Evolutionary conservation across 2,329 filamentous ascomycete species (phyloP).

Genomic region (Diaporthe sp.): DNA sequence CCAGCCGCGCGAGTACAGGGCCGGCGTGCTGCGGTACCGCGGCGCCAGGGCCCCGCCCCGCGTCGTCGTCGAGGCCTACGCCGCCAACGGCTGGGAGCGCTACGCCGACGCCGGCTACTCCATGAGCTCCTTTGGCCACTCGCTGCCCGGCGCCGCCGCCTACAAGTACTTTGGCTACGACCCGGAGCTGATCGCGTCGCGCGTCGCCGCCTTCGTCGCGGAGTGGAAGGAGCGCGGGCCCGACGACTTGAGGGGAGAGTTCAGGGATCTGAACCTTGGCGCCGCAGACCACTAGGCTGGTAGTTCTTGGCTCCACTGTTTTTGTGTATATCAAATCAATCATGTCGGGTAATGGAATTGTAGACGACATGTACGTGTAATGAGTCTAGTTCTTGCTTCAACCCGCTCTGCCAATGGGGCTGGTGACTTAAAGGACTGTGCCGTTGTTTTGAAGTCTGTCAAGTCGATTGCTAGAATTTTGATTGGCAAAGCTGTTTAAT

Average conservation of each 20-base stretch:
- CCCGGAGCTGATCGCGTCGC: conserved; percentile 54
- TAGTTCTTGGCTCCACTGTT: not conserved
- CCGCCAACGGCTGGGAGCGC: conserved; percentile 67
- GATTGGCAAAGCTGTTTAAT: not conserved
- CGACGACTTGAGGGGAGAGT: conserved; percentile 20
- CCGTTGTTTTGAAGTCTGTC: not conserved
- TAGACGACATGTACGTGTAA: not conserved
- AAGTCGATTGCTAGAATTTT: not conserved
- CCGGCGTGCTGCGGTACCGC: conserved; percentile 56
- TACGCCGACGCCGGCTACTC: conserved; percentile 66
- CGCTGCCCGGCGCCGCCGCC: conserved; percentile 62
- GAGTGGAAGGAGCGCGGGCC: conserved; percentile 18
- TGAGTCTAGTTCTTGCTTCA: not conserved
- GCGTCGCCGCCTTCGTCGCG: conserved; percentile 29
- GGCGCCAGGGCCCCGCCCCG: conserved; percentile 49
- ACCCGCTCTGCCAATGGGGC: not conserved
- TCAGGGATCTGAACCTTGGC: conserved; percentile 10
- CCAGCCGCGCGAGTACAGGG: conserved; percentile 52
- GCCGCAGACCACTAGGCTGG: not conserved
- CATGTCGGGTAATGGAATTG: not conserved
- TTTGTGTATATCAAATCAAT: conserved; percentile 7
- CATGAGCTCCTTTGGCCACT: conserved; percentile 65
- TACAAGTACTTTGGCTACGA: conserved; percentile 69
- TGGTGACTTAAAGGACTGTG: no score
- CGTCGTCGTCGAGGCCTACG: conserved; percentile 67